phyloP scores from a whole-genome alignment of 2,329 filamentous ascomycete genomes.

The Ceratocystis lukuohia region DNA sequence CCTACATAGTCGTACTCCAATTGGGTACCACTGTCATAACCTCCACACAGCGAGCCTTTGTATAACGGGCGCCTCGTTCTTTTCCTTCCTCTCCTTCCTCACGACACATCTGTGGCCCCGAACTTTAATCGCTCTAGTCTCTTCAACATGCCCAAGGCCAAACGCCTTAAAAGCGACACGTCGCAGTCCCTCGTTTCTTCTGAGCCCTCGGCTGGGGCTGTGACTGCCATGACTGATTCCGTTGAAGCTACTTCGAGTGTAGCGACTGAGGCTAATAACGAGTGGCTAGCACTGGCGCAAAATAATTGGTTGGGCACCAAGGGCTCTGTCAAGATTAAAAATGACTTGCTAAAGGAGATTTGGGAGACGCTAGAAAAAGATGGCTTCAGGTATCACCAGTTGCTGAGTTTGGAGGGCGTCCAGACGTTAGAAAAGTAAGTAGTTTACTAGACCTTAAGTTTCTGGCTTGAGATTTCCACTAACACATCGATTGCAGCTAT shows the following conservation, averaged over 20 bases:
- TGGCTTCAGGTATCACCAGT: slow-evolving; percentile 60
- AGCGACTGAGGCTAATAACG: slow-evolving; percentile 56
- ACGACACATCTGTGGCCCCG: not conserved
- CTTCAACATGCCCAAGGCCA: slow-evolving; percentile 41
- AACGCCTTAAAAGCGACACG: slow-evolving; percentile 41
- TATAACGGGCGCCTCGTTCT: not conserved
- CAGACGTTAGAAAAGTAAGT: slow-evolving; percentile 71
- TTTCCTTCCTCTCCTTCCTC: not conserved
- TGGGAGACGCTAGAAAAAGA: slow-evolving; percentile 82
- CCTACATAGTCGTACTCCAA: no score
- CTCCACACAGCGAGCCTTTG: no score
- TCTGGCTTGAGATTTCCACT: slow-evolving; percentile 21
- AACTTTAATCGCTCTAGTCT: not conserved
- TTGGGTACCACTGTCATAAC: no score
- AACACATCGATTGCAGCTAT: slow-evolving; percentile 45
- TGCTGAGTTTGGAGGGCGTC: slow-evolving; percentile 75
- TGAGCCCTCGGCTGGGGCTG: slow-evolving; percentile 19
- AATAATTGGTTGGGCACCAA: slow-evolving; percentile 70
- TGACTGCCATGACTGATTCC: slow-evolving; percentile 27
- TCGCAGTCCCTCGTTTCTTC: slow-evolving; percentile 10
- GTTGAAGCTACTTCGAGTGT: slow-evolving; percentile 41
- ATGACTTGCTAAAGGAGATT: slow-evolving; percentile 75
- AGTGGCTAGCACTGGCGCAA: slow-evolving; percentile 64
- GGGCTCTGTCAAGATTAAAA: slow-evolving; percentile 60
- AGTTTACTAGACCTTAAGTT: not conserved